Conservation (phyloP, 495 filamentous ascomycete species). For the Aspergillus steynii region DNA sequence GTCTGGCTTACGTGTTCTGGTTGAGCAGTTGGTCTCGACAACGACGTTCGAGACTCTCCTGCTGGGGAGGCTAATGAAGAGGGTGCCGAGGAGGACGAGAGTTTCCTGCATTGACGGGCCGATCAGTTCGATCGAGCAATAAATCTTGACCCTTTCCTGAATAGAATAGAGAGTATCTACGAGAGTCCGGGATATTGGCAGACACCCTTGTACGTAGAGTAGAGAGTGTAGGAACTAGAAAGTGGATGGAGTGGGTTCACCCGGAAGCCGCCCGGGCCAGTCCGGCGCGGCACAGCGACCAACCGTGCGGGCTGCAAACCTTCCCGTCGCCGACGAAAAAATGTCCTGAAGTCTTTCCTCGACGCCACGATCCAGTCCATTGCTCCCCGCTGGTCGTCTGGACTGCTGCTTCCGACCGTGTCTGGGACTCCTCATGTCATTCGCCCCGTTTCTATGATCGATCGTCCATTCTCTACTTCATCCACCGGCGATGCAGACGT, state of each 20-base stretch:
- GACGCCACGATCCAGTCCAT: not conserved
- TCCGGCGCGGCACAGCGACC: conserved; percentile 29
- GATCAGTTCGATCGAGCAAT: not conserved
- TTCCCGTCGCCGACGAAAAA: conserved; percentile 15
- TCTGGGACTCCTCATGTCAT: not conserved
- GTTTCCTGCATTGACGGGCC: not conserved
- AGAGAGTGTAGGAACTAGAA: no score
- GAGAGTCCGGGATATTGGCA: no score
- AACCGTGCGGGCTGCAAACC: conserved; percentile 19
- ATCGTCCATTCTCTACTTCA: conserved; percentile 10
- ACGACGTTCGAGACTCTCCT: not conserved
- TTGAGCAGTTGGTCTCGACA: not conserved
- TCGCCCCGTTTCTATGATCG: conserved; percentile 9
- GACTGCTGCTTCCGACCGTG: not conserved
- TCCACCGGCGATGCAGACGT: conserved; percentile 29
- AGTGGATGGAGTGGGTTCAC: not conserved
- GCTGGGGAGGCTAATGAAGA: not conserved
- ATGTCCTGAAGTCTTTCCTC: not conserved
- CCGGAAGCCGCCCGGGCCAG: not conserved
- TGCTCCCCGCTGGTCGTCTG: not conserved
- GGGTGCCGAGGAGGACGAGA: not conserved
- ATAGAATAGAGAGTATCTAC: no score
- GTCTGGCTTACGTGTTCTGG: not conserved
- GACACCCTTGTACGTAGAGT: no score
- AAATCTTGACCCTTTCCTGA: no score